These are phyloP conservation scores for Emergomyces pasteurianus DNA, from an alignment of 2,329 filamentous ascomycete genomes.

Conservation along the genomic window DNA sequence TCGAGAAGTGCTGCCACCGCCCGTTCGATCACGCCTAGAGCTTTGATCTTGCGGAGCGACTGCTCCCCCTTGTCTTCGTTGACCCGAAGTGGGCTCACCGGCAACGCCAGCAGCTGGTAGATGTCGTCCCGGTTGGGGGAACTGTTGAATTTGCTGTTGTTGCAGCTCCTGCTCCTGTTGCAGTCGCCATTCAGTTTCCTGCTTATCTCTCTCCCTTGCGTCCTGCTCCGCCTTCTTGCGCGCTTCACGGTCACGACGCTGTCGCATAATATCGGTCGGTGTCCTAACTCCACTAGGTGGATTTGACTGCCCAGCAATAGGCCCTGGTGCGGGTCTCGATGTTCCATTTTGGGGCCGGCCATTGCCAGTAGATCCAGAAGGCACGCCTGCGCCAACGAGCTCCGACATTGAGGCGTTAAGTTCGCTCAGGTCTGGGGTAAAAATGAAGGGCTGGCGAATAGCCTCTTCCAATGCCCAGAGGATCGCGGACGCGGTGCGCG, in stretches of 20 bases:
- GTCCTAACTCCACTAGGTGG: constrained; percentile 57
- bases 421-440: constrained; percentile 75
- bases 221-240: constrained; percentile 56
- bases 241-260: constrained; percentile 65
- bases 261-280: constrained; percentile 83
- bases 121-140: constrained; percentile 13
- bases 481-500: constrained; percentile 76
- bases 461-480: constrained; percentile 87
- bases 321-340: constrained; percentile 36
- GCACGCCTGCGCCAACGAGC: constrained; percentile 49
- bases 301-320: constrained; percentile 40
- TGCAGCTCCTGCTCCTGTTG: constrained; percentile 38
- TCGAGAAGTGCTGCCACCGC: neutral
- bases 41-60: constrained; percentile 7
- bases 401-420: constrained; percentile 90
- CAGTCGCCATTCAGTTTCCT: constrained; percentile 37
- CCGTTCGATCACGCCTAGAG: neutral
- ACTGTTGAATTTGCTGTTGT: constrained; percentile 43
- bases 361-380: constrained; percentile 34
- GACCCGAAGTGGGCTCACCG: constrained; percentile 19
- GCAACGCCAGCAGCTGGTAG: constrained; percentile 37
- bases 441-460: constrained; percentile 65
- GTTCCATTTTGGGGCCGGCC: constrained; percentile 47
- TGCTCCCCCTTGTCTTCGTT: constrained; percentile 12
- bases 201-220: constrained; percentile 43